phyloP scores from a whole-genome alignment of 2,329 filamentous ascomycete genomes.

The Aspergillus japonicus region DNA sequence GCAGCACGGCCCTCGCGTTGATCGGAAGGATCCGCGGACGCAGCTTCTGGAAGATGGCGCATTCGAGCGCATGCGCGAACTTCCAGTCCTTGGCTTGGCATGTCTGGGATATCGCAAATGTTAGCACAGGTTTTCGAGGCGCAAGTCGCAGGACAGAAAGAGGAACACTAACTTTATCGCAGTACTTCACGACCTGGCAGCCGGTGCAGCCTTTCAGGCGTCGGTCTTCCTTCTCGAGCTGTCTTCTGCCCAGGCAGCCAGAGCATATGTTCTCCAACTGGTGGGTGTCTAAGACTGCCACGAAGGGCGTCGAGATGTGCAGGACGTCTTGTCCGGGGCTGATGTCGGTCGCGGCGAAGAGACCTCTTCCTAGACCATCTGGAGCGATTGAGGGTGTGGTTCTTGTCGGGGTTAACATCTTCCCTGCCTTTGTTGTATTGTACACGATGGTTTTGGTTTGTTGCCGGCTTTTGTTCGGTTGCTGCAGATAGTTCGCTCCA shows the following conservation, averaged over 20 bases:
- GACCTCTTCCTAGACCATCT: slow-evolving; percentile 49
- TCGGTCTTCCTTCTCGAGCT: slow-evolving; percentile 20
- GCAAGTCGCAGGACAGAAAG: background rate
- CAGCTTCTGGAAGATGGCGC: slow-evolving; percentile 51
- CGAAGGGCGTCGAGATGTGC: slow-evolving; percentile 51
- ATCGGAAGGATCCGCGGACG: slow-evolving; percentile 53
- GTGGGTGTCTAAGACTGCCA: slow-evolving; percentile 54
- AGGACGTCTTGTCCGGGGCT: slow-evolving; percentile 51
- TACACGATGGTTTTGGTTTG: background rate
- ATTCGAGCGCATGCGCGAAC: slow-evolving; percentile 59
- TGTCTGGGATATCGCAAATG: slow-evolving; percentile 35
- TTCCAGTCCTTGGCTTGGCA: slow-evolving; percentile 63
- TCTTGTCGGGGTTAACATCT: slow-evolving; percentile 17
- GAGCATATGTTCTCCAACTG: slow-evolving; percentile 57
- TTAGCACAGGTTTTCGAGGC: background rate
- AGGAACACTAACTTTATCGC: slow-evolving; percentile 52
- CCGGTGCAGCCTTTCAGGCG: slow-evolving; percentile 57
- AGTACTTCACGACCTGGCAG: slow-evolving; percentile 60
- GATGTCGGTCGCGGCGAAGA: slow-evolving; percentile 55
- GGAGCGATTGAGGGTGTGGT: slow-evolving; percentile 25
- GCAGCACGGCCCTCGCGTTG: slow-evolving; percentile 56
- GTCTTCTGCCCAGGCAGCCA: slow-evolving; percentile 52
- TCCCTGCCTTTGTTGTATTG: background rate
- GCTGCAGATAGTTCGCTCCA: too few species aligned
- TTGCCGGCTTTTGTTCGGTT: too few species aligned